Evolutionary conservation across 2,329 filamentous ascomycete species (phyloP).

Genomic region (Hypomyces perniciosus): DNA sequence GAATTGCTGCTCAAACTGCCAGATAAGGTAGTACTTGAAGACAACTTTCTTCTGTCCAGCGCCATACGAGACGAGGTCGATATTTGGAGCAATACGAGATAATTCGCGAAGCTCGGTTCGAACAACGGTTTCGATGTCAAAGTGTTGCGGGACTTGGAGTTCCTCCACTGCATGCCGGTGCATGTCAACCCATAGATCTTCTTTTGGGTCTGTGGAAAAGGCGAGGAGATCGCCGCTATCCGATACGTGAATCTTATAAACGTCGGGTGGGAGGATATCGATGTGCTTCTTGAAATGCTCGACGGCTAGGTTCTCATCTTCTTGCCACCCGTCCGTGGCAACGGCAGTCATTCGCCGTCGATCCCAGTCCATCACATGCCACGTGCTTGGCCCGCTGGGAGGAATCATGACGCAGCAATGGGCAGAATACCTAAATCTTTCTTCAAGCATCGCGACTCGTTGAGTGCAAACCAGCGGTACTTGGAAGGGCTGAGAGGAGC

Average conservation of each 20-base stretch:
- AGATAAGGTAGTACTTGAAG: constrained; percentile 32
- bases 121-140: constrained; percentile 1
- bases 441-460: too few species aligned
- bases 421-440: too few species aligned
- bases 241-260: constrained; percentile 20
- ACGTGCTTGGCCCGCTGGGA: constrained; percentile 22
- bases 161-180: background rate
- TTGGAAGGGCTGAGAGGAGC: too few species aligned
- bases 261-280: constrained; percentile 14
- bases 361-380: constrained; percentile 24
- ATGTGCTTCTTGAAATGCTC: constrained; percentile 18
- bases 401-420: background rate
- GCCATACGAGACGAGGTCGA: constrained; percentile 22
- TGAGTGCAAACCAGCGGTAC: too few species aligned
- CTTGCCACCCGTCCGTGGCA: constrained; percentile 24
- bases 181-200: constrained; percentile 18
- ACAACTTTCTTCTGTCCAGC: constrained; percentile 17
- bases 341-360: constrained; percentile 23
- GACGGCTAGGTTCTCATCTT: constrained; percentile 17
- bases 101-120: constrained; percentile 25
- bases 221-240: constrained; percentile 13
- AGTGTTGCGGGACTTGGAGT: background rate
- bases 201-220: constrained; percentile 18
- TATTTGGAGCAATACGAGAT: constrained; percentile 22
- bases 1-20: constrained; percentile 12